phyloP scores from a whole-genome alignment of 2,329 filamentous ascomycete species.

The Aspergillus bombycis region DNA sequence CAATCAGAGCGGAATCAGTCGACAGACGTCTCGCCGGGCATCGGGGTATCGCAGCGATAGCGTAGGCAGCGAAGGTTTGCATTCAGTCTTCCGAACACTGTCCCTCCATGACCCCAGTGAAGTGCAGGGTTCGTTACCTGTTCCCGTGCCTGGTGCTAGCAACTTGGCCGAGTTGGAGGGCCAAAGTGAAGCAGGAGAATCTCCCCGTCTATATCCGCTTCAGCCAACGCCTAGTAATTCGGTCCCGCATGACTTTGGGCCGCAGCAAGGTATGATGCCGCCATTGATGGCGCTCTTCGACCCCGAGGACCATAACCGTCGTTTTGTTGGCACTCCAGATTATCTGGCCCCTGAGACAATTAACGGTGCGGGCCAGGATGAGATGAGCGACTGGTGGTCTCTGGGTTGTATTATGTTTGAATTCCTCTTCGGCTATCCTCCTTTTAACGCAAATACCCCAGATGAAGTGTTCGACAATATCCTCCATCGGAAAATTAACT shows the following conservation, averaged over 20 bases:
- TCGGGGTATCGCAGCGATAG: conserved; percentile 91
- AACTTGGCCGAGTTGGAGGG: conserved; percentile 73
- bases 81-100: conserved; percentile 79
- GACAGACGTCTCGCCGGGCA: conserved; percentile 66
- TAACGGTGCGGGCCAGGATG: conserved; percentile 90
- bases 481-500: conserved; percentile 82
- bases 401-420: conserved; percentile 98
- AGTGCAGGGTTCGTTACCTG: conserved; percentile 39
- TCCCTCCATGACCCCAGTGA: conserved; percentile 68
- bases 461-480: conserved; percentile 98
- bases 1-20: conserved; percentile 57
- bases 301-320: conserved; percentile 86
- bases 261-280: conserved; percentile 77
- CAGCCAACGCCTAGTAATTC: conserved; percentile 61
- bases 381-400: conserved; percentile 99
- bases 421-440: conserved; percentile 88
- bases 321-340: conserved; percentile 95
- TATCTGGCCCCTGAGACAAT: conserved; percentile 97
- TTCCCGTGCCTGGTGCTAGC: conserved; percentile 33
- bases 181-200: conserved; percentile 71
- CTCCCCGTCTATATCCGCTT: conserved; percentile 74
- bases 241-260: conserved; percentile 45
- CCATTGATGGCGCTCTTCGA: conserved; percentile 94
- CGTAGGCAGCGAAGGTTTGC: conserved; percentile 82
- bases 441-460: conserved; percentile 86